Percentiles rank a stretch among this genome's conserved stretches.
These are phyloP conservation scores for Prunus campanulata DNA, from an alignment of 306 rosid species.

Conservation along the genomic window DNA sequence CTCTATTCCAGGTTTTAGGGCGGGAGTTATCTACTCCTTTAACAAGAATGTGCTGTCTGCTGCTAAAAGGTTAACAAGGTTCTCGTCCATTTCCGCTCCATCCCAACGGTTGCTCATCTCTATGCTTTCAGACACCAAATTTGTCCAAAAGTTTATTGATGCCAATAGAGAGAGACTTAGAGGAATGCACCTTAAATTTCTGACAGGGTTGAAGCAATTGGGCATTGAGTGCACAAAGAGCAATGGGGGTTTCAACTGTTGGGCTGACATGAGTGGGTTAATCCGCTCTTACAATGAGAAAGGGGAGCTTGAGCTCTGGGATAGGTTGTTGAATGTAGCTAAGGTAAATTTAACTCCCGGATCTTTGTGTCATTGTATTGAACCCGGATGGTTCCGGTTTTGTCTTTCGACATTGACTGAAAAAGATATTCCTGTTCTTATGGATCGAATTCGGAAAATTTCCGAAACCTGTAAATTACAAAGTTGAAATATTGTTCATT, in stretches of 20 bases:
- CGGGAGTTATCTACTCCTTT: constrained; percentile 67
- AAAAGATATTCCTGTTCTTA: constrained; percentile 63
- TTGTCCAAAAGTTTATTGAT: constrained; percentile 49
- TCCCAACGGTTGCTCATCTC: constrained; percentile 68
- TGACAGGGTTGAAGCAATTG: constrained; percentile 68
- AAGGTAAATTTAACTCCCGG: constrained; percentile 84
- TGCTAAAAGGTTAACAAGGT: constrained; percentile 65
- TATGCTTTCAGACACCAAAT: constrained; percentile 73
- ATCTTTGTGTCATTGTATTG: constrained; percentile 79
- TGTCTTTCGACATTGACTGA: constrained; percentile 66
- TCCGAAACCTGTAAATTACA: constrained; percentile 47
- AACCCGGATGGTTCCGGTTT: constrained; percentile 89
- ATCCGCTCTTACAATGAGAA: constrained; percentile 71
- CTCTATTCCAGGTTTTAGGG: constrained; percentile 73
- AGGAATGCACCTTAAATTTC: constrained; percentile 47
- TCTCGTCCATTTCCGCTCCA: constrained; percentile 66
- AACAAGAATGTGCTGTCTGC: constrained; percentile 63
- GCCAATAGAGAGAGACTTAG: constrained; percentile 47
- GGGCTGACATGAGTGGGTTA: constrained; percentile 84
- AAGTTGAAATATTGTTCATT: constrained; percentile 36
- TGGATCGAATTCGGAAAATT: constrained; percentile 70
- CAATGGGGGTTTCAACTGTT: constrained; percentile 81
- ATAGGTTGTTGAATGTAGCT: constrained; percentile 68
- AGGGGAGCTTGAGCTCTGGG: constrained; percentile 97
- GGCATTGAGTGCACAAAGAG: constrained; percentile 64